Base-by-base conservation (phyloP, 495 filamentous ascomycete genomes). In the Talaromyces ruber region DNA sequence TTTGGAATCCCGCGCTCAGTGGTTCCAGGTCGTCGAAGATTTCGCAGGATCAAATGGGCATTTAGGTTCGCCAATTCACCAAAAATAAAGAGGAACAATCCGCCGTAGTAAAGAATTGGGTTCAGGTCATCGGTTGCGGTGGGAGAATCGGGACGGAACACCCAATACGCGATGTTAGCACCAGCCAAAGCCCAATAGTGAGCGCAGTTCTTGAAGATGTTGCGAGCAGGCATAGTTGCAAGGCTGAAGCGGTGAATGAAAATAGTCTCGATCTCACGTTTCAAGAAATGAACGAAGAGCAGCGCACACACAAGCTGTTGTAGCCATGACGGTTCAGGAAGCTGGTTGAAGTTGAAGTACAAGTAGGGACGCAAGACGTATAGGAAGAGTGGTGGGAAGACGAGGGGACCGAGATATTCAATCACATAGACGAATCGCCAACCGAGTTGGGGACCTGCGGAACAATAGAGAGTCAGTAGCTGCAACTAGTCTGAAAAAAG, bases 211-310 rank as follows among this genome's bases (percentile, higher is more conserved):
- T 93, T 93, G 84, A 93, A 86, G 71, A 94, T 89, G 76, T 93
- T 94, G 70, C 73, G 74, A 60, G 83, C 84, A 34, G 93, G 92
- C 93, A 96, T 97, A 47, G 92, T 98, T 65, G 90, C 90, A 54
- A 86, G 83, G 70, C 90, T 93, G 84, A 98, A 98, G 71, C 90
- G 90, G 81, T 98, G 94, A 61, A 98, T 84, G 74, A 92, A 96
- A 60, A 97, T 64, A 16, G 93, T 97, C 77, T 98, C 94, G 61
- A 88, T 84, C 76, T 98, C 95, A 67, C 94, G 92, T 80, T 98
- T 98, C 66, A 91, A 65, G 81, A 97, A 98, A 79, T 98, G 93
- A 29, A 88, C 69, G 59, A 80, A 81, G 65, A 94, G 82, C 57
- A 95, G 82, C 51, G 74, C 73, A 68, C 90, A 86, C 58, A 88